phyloP scores from a whole-genome alignment of 345 rosid genomes.

The Pseudoturritis turrita region DNA sequence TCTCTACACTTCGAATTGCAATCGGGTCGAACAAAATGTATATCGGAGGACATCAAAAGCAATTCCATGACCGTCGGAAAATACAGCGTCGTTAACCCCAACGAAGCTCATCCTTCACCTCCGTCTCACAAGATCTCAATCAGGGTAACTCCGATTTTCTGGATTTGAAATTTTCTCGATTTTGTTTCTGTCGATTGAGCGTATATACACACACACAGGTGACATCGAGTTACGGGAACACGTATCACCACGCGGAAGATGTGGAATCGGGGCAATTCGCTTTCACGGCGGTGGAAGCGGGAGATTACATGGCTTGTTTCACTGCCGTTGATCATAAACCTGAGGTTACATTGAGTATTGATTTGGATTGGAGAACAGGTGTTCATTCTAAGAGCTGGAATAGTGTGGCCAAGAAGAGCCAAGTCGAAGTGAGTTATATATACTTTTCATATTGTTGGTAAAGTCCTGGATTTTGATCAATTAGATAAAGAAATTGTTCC shows the following conservation, averaged over 20 bases:
- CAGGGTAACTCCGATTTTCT: constrained; percentile 39
- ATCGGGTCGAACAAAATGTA: constrained; percentile 82
- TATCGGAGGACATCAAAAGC: constrained; percentile 81
- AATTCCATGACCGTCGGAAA: constrained; percentile 88
- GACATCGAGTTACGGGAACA: constrained; percentile 70
- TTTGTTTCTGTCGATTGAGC: background rate
- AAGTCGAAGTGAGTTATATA: constrained; percentile 65
- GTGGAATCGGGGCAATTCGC: constrained; percentile 82
- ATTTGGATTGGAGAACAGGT: constrained; percentile 90
- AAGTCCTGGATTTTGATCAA: background rate
- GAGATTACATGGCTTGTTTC: constrained; percentile 85
- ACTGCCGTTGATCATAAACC: constrained; percentile 63
- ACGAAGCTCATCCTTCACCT: constrained; percentile 66
- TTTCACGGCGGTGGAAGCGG: constrained; percentile 74
- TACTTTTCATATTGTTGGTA: background rate
- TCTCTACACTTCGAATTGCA: constrained; percentile 73
- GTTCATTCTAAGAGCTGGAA: constrained; percentile 77
- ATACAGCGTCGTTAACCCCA: constrained; percentile 64
- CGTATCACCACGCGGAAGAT: constrained; percentile 58
- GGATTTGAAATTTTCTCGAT: too few relatives aligned
- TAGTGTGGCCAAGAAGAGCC: constrained; percentile 84
- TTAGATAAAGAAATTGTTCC: background rate
- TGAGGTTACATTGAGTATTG: constrained; percentile 47
- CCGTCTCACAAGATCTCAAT: constrained; percentile 68
- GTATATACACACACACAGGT: constrained; percentile 41